Evolutionary conservation across 2,329 filamentous ascomycete species (phyloP).

Genomic region (Monilinia fructigena): DNA sequence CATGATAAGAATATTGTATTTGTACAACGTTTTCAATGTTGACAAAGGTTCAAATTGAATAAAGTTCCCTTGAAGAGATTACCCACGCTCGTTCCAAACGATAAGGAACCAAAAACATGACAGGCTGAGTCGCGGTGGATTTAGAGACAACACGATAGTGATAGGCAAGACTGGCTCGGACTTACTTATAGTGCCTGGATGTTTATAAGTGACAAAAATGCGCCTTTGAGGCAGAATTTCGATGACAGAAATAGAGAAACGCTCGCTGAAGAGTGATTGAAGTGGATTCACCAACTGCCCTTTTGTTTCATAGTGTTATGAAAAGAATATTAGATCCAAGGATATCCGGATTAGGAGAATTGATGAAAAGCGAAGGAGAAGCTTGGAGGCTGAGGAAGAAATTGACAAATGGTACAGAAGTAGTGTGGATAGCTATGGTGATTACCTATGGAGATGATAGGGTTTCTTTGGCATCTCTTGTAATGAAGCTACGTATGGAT

Average conservation of each 20-base stretch:
- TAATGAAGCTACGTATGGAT: background rate
- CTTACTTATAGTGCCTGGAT: background rate
- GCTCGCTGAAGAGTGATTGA: background rate
- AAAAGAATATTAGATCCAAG: background rate
- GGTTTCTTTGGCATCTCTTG: background rate
- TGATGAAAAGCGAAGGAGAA: background rate
- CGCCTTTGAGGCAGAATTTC: background rate
- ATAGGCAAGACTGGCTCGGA: background rate
- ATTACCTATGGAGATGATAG: background rate
- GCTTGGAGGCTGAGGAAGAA: background rate
- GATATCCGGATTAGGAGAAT: no score
- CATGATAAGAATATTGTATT: no score
- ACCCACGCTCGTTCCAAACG: background rate
- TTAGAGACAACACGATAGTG: no score
- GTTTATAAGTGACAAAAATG: background rate
- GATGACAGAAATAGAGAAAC: background rate
- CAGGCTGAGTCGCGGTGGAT: background rate
- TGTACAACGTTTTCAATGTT: background rate
- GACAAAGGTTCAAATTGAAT: no score
- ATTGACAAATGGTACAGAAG: background rate
- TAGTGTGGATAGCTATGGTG: background rate
- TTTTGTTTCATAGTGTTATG: background rate
- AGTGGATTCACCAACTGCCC: background rate
- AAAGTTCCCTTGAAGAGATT: background rate
- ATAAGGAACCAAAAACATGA: background rate